phyloP scores from a whole-genome alignment of 257 asterid genomes.

The Solanum corneliomulleri region DNA sequence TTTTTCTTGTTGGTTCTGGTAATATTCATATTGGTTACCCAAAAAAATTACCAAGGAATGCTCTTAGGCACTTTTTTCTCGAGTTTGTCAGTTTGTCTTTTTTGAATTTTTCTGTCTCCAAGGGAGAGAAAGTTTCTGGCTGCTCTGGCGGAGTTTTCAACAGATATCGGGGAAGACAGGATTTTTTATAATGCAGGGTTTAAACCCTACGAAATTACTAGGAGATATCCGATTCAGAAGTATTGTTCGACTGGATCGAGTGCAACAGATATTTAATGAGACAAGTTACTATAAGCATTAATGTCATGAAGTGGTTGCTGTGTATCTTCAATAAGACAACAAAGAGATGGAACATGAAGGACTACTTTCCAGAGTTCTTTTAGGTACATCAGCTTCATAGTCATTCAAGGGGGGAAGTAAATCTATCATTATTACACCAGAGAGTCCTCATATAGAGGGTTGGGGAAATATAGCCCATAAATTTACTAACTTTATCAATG shows the following conservation, averaged over 20 bases:
- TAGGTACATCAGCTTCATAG: not conserved
- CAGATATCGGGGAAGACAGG: not conserved
- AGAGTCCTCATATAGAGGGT: not conserved
- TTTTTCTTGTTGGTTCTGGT: not conserved
- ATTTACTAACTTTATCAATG: not conserved
- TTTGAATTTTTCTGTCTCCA: too few relatives aligned
- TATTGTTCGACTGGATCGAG: not conserved
- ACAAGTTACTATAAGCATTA: not conserved
- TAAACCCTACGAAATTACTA: not conserved
- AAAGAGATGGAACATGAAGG: not conserved
- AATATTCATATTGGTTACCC: not conserved
- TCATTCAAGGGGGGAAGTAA: not conserved
- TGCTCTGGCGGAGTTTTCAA: too few relatives aligned
- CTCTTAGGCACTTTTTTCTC: too few relatives aligned
- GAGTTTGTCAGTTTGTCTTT: too few relatives aligned
- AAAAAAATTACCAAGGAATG: too few relatives aligned
- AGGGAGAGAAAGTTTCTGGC: too few relatives aligned
- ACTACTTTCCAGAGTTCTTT: not conserved
- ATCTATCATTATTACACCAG: not conserved
- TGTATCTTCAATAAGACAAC: not conserved
- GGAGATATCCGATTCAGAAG: not conserved
- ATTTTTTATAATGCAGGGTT: not conserved
- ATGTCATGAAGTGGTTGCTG: not conserved
- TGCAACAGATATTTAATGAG: not conserved
- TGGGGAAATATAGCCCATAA: not conserved